A percentile compares a stretch with the other conserved stretches of the same genome.
phyloP scores from a whole-genome alignment of 129 eudicot genomes.

The Arctium lappa region DNA sequence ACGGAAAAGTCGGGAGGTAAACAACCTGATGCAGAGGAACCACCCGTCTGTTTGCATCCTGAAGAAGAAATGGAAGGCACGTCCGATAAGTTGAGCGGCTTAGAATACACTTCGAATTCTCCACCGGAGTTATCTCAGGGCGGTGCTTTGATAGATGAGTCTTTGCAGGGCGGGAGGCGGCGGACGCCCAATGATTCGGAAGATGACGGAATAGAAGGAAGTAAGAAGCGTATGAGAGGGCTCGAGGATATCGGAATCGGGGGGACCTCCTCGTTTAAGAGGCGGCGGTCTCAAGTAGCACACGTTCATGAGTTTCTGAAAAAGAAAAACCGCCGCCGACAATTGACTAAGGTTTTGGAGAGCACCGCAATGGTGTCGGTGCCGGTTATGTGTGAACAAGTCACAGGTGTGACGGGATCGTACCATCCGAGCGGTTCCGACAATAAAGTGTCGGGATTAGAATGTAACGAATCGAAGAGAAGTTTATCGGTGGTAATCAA shows the following conservation, averaged over 20 bases:
- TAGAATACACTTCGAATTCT: slow-evolving; percentile 48
- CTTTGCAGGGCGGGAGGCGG: slow-evolving; percentile 22
- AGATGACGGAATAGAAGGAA: slow-evolving; percentile 68
- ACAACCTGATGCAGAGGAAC: slow-evolving; percentile 11
- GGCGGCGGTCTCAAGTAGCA: slow-evolving; percentile 56
- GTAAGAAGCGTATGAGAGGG: slow-evolving; percentile 77
- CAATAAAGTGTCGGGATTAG: slow-evolving; percentile 42
- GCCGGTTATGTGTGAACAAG: slow-evolving; percentile 53
- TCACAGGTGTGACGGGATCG: slow-evolving; percentile 34
- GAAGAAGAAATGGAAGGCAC: slow-evolving; percentile 34
- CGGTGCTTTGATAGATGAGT: slow-evolving; percentile 51
- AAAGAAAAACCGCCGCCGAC: slow-evolving; percentile 53
- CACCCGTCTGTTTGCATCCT: slow-evolving; percentile 14
- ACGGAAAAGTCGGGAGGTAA: slow-evolving; percentile 18
- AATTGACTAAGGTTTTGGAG: slow-evolving; percentile 62
- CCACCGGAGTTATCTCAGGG: slow-evolving; percentile 57
- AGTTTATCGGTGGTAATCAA: slow-evolving; percentile 35
- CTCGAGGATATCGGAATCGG: slow-evolving; percentile 66
- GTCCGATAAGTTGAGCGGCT: slow-evolving; percentile 39
- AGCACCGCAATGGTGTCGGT: slow-evolving; percentile 52
- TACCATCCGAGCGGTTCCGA: slow-evolving; percentile 33
- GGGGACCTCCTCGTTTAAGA: slow-evolving; percentile 40
- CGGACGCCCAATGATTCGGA: slow-evolving; percentile 64
- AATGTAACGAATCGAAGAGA: slow-evolving; percentile 49
- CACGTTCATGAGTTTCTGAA: slow-evolving; percentile 64